Percentiles rank a stretch among this genome's conserved stretches.
phyloP scores from a whole-genome alignment of 768 basidiomycete genomes.

The Podaxis rugospora region DNA sequence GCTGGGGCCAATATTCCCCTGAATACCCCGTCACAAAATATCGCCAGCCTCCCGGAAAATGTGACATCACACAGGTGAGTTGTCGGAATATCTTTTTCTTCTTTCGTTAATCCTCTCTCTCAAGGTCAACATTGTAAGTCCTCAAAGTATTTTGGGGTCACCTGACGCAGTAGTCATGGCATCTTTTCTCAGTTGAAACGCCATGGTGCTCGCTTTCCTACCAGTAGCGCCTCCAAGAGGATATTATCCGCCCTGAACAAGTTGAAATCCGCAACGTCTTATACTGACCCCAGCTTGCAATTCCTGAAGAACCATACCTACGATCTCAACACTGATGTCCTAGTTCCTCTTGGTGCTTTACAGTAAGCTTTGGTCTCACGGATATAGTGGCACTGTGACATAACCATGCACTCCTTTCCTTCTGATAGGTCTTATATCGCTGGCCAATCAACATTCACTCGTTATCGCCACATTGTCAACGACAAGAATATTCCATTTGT shows the following conservation, averaged over 20 bases:
- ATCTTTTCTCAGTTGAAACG: conserved; percentile 55
- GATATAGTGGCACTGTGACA: neutral
- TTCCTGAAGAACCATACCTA: conserved; percentile 61
- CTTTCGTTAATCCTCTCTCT: neutral
- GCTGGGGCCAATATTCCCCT: conserved; percentile 63
- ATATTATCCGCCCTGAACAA: conserved; percentile 51
- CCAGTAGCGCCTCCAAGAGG: conserved; percentile 34
- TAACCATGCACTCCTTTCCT: neutral
- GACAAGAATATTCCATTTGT: conserved; percentile 44
- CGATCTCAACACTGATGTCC: conserved; percentile 48
- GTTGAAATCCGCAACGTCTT: conserved; percentile 41
- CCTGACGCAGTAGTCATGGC: neutral
- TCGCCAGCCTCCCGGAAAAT: conserved; percentile 39
- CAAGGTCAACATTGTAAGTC: conserved; percentile 10
- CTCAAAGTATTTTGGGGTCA: too few relatives aligned
- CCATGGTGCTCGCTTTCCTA: conserved; percentile 80
- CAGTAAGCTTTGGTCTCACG: conserved; percentile 41
- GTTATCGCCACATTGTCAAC: conserved; percentile 49
- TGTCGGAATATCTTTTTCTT: neutral
- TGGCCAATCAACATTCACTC: conserved; percentile 45
- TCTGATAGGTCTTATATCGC: conserved; percentile 33
- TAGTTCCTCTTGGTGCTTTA: conserved; percentile 61
- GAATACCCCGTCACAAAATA: conserved; percentile 48
- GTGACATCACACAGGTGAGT: conserved; percentile 50
- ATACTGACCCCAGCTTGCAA: conserved; percentile 38